Evolutionary conservation across 495 filamentous ascomycete genomes (phyloP).

Genomic region (Xylaria scruposa): DNA sequence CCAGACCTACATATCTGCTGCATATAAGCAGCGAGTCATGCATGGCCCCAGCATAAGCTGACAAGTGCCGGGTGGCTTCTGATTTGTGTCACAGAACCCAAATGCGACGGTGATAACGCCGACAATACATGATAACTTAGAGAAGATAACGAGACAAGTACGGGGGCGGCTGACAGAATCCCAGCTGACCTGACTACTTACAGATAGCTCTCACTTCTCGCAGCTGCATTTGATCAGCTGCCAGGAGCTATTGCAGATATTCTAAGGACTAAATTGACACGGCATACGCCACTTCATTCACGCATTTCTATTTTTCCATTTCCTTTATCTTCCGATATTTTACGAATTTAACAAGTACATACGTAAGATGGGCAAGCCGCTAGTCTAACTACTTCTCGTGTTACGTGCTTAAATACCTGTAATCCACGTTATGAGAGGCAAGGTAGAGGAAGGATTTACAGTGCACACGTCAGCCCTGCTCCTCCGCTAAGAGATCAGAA

Average conservation of each 20-base stretch:
- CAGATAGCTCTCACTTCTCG: not conserved
- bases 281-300: not conserved
- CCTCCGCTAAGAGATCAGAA: not conserved
- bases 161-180: conserved; percentile 6
- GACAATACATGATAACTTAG: not conserved
- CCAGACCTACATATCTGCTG: not conserved
- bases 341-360: too few relatives aligned
- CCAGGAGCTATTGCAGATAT: not conserved
- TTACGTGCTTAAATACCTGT: not conserved
- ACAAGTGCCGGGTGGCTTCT: conserved; percentile 3
- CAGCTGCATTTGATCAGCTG: conserved; percentile 16
- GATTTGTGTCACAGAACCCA: conserved; percentile 2
- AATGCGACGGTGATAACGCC: conserved; percentile 9
- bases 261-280: not conserved
- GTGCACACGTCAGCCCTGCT: conserved; percentile 21
- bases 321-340: not conserved
- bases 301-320: not conserved
- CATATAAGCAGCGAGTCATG: not conserved
- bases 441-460: conserved; percentile 8
- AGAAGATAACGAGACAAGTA: not conserved
- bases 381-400: not conserved
- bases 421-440: not conserved
- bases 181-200: conserved; percentile 14
- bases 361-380: not conserved
- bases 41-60: conserved; percentile 6